phyloP scores from a whole-genome alignment of 2,329 filamentous ascomycete species.

The Penicillium palitans region DNA sequence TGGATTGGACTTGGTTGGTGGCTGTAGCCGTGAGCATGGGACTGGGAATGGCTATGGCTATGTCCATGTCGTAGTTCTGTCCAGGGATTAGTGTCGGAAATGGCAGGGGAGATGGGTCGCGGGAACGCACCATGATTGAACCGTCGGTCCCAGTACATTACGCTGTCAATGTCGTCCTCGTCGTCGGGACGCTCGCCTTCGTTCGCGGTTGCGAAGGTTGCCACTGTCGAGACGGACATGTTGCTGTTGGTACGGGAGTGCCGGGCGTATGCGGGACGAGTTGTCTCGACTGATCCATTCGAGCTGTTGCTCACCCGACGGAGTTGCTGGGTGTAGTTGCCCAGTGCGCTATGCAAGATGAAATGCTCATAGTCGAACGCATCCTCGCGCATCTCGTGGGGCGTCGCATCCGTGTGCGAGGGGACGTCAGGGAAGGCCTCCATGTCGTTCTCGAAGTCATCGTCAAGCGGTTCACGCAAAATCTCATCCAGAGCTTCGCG shows the following conservation, averaged over 20 bases:
- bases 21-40: background rate
- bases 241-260: constrained; percentile 56
- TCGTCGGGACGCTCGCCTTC: constrained; percentile 48
- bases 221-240: constrained; percentile 62
- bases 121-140: constrained; percentile 36
- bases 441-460: constrained; percentile 37
- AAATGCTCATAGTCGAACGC: constrained; percentile 97
- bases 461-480: constrained; percentile 49
- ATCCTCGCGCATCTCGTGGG: constrained; percentile 90
- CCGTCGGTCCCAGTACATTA: constrained; percentile 41
- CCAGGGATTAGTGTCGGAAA: constrained; percentile 9
- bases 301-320: constrained; percentile 41
- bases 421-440: constrained; percentile 5
- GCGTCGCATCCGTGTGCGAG: constrained; percentile 57
- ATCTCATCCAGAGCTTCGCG: constrained; percentile 60
- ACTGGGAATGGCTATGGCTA: constrained; percentile 20
- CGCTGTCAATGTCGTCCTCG: constrained; percentile 44
- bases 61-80: constrained; percentile 31
- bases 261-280: constrained; percentile 34
- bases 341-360: constrained; percentile 89
- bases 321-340: constrained; percentile 52
- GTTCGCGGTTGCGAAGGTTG: constrained; percentile 64
- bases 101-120: background rate
- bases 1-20: constrained; percentile 18
- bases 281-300: constrained; percentile 54